These are phyloP conservation scores for Suillus brevipes DNA, from an alignment of 768 basidiomycete genomes.

Conservation along the genomic window DNA sequence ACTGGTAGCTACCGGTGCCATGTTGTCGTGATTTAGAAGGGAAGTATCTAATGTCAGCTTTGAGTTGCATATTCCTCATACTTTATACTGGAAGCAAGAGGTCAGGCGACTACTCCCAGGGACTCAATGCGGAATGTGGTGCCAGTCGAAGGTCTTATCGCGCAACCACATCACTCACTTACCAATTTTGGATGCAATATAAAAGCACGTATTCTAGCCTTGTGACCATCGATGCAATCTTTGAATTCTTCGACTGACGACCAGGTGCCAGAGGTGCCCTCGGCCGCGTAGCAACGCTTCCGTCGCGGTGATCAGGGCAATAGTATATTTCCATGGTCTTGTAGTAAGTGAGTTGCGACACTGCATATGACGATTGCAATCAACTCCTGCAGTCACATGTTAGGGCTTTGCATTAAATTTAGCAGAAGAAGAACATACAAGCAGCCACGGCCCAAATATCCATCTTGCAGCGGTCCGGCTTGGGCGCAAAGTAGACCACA, in stretches of 20 bases:
- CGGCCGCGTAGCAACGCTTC: neutral
- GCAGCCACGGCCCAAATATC: neutral
- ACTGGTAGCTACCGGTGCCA: conserved; percentile 53
- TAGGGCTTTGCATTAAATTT: neutral
- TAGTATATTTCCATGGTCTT: neutral
- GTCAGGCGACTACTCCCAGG: neutral
- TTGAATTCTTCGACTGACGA: neutral
- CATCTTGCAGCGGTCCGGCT: neutral
- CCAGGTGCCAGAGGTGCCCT: neutral
- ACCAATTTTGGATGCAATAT: conserved; percentile 11
- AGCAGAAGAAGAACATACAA: conserved; percentile 1
- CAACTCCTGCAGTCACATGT: neutral
- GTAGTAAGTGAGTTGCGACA: neutral
- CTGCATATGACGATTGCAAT: neutral
- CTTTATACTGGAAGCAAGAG: conserved; percentile 18
- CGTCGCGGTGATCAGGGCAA: neutral
- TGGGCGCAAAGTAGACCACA: neutral
- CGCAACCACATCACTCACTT: conserved; percentile 19
- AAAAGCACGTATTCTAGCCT: neutral
- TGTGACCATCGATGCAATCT: neutral
- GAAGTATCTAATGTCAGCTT: neutral
- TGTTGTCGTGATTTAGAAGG: conserved; percentile 19
- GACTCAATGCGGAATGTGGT: conserved; percentile 10
- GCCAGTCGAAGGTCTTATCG: conserved; percentile 16
- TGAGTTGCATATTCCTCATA: neutral